These are phyloP conservation scores for Xylaria acuta DNA, from an alignment of 495 filamentous ascomycete species.

Conservation along the genomic window DNA sequence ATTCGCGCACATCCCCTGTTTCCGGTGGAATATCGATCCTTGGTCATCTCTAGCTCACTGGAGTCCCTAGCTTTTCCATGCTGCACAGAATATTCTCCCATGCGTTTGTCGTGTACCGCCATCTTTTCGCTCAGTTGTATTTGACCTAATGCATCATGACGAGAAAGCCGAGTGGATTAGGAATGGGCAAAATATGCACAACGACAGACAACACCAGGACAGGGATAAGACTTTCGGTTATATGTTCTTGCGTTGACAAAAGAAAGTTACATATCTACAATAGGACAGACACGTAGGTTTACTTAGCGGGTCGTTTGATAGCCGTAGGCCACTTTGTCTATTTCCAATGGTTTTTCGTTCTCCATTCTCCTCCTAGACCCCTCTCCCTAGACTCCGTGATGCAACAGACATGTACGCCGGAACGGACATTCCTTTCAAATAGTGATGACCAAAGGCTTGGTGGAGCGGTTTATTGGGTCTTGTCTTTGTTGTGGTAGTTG, in stretches of 20 bases:
- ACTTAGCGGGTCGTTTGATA: slow-evolving; percentile 13
- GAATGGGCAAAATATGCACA: not conserved
- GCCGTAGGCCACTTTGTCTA: slow-evolving; percentile 28
- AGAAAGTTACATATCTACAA: slow-evolving; percentile 27
- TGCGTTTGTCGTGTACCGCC: too few species aligned
- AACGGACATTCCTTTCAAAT: slow-evolving; percentile 35
- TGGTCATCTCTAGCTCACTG: not conserved
- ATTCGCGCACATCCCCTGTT: slow-evolving; percentile 7
- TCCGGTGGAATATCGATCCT: not conserved
- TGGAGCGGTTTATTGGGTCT: slow-evolving; percentile 58
- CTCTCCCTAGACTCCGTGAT: slow-evolving; percentile 42
- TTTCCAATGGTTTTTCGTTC: slow-evolving; percentile 55
- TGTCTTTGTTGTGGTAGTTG: slow-evolving; percentile 97
- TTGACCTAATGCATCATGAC: not conserved
- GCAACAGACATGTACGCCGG: not conserved
- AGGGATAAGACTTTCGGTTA: not conserved
- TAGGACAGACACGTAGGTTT: slow-evolving; percentile 20
- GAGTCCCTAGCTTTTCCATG: not conserved
- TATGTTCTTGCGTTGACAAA: slow-evolving; percentile 25
- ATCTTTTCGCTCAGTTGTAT: not conserved
- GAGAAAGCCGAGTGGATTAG: not conserved
- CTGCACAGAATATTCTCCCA: not conserved
- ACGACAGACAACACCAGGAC: not conserved
- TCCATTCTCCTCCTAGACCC: slow-evolving; percentile 56
- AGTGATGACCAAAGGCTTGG: slow-evolving; percentile 33